phyloP scores from a whole-genome alignment of 768 basidiomycete species.

The Nidula microcarpa region DNA sequence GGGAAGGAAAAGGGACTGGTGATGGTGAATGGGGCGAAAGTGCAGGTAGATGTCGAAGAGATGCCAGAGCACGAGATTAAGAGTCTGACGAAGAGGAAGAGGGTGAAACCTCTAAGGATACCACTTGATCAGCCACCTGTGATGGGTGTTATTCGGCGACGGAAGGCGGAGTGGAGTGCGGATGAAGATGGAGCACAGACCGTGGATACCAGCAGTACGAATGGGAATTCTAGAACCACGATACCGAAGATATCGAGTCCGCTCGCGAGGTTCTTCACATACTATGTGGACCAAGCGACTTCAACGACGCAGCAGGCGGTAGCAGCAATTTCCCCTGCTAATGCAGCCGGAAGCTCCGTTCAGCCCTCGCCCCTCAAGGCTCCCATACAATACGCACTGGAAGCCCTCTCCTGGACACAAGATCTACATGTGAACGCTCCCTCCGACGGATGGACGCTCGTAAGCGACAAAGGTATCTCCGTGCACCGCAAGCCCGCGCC shows the following conservation, averaged over 20 bases:
- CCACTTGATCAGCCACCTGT: slow-evolving; percentile 94
- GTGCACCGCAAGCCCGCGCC: slow-evolving; percentile 75
- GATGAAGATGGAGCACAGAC: slow-evolving; percentile 27
- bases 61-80: slow-evolving; percentile 86
- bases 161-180: slow-evolving; percentile 71
- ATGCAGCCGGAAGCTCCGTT: slow-evolving; percentile 32
- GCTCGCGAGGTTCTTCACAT: slow-evolving; percentile 68
- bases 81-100: slow-evolving; percentile 75
- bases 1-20: slow-evolving; percentile 79
- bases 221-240: slow-evolving; percentile 5
- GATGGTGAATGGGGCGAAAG: slow-evolving; percentile 85
- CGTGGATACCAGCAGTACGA: slow-evolving; percentile 7
- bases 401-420: slow-evolving; percentile 79
- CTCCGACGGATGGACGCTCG: slow-evolving; percentile 65
- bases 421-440: slow-evolving; percentile 32
- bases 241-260: slow-evolving; percentile 69
- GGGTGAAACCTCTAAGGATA: slow-evolving; percentile 79
- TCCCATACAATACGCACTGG: slow-evolving; percentile 80
- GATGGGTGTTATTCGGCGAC: slow-evolving; percentile 61
- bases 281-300: slow-evolving; percentile 70
- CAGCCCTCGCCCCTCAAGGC: slow-evolving; percentile 52
- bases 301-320: slow-evolving; percentile 75
- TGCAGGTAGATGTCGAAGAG: slow-evolving; percentile 86
- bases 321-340: slow-evolving; percentile 66
- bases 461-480: slow-evolving; percentile 73